Evolutionary conservation across 2,329 filamentous ascomycete genomes (phyloP).

Genomic region (Venturia effusa): DNA sequence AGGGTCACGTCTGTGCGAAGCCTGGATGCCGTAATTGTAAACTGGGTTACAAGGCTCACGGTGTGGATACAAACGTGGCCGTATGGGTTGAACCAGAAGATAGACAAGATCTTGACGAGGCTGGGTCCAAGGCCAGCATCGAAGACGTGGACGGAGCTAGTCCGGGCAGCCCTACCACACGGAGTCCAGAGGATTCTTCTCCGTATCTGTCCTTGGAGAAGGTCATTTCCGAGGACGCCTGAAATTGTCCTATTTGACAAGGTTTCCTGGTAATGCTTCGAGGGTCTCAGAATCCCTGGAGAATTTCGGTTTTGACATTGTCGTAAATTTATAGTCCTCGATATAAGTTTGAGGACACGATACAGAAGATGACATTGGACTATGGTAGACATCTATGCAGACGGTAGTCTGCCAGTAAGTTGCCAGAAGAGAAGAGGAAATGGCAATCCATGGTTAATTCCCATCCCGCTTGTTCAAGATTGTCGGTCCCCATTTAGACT

Average conservation of each 20-base stretch:
- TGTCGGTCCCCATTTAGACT: no score
- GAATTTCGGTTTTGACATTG: not conserved
- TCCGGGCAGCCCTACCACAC: not conserved
- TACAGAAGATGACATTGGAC: not conserved
- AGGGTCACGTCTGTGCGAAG: conserved; percentile 36
- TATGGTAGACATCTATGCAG: not conserved
- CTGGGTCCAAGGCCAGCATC: not conserved
- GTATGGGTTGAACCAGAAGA: not conserved
- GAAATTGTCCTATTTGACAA: not conserved
- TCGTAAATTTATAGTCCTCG: not conserved
- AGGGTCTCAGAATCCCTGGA: no score
- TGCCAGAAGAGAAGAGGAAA: no score
- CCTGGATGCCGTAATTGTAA: conserved; percentile 15
- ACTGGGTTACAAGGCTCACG: not conserved
- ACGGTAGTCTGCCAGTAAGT: no score
- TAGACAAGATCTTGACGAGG: not conserved
- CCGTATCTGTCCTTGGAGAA: not conserved
- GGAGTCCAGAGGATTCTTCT: not conserved
- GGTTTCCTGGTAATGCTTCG: not conserved
- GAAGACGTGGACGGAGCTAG: not conserved
- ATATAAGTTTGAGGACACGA: not conserved
- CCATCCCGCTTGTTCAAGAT: no score
- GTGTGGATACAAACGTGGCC: not conserved
- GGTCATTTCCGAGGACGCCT: not conserved
- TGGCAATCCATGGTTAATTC: no score